phyloP scores from a whole-genome alignment of 139 green algal species.

The Chlamydomonas incerta region DNA sequence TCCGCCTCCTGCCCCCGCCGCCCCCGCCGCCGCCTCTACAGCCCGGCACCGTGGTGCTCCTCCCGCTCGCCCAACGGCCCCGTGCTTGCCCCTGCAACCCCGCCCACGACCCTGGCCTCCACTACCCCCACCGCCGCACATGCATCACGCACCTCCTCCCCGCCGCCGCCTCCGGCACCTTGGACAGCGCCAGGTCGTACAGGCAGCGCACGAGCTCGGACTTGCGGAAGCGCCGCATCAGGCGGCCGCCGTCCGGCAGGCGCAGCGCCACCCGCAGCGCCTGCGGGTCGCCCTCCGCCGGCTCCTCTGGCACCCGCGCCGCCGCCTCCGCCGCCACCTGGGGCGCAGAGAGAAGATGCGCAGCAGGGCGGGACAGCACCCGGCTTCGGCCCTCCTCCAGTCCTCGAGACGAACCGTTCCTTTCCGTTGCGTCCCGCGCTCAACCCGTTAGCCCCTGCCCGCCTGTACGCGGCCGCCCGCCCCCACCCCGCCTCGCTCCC shows the following conservation, averaged over 20 bases:
- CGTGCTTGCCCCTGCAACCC: too few relatives aligned
- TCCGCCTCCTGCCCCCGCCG: too few relatives aligned
- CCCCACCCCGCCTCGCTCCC: neutral
- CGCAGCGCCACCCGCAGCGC: slow-evolving; percentile 65
- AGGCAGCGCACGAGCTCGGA: slow-evolving; percentile 53
- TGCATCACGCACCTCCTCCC: neutral
- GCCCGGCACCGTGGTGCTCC: too few relatives aligned
- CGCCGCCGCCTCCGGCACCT: neutral
- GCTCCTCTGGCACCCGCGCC: slow-evolving; percentile 65
- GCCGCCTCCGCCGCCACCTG: slow-evolving; percentile 56
- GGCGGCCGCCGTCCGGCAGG: slow-evolving; percentile 71
- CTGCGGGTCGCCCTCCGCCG: slow-evolving; percentile 54
- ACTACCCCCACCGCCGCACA: neutral
- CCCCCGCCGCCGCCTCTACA: too few relatives aligned
- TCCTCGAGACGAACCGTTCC: too few relatives aligned
- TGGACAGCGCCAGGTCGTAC: slow-evolving; percentile 39
- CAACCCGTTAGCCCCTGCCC: neutral
- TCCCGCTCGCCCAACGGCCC: too few relatives aligned
- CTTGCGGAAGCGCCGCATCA: slow-evolving; percentile 71
- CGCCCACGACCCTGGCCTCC: too few relatives aligned
- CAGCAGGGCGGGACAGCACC: too few relatives aligned
- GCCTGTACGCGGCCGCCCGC: neutral
- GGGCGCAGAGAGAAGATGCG: too few relatives aligned
- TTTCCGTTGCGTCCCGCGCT: neutral
- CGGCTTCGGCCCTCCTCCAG: too few relatives aligned